phyloP scores from a whole-genome alignment of 345 rosid species.

The Arabis hirsuta region DNA sequence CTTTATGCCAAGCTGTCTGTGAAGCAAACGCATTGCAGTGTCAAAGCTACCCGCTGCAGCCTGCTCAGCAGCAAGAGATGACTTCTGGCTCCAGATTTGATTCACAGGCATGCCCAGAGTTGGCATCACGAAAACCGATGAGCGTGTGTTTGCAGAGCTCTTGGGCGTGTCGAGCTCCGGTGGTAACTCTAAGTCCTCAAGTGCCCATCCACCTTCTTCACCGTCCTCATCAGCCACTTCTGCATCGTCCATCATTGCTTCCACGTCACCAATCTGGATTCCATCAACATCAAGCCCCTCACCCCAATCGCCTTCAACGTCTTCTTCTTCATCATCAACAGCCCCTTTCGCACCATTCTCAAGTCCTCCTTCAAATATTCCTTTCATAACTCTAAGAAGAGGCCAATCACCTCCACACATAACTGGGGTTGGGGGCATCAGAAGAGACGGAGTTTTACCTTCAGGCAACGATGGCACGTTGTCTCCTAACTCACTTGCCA shows the following conservation, averaged over 20 bases:
- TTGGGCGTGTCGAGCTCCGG: constrained; percentile 76
- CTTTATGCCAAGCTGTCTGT: constrained; percentile 77
- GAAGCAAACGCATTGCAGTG: constrained; percentile 81
- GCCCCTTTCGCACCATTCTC: constrained; percentile 56
- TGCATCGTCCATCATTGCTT: constrained; percentile 61
- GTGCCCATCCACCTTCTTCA: constrained; percentile 89
- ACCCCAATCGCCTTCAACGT: constrained; percentile 75
- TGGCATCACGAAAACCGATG: constrained; percentile 76
- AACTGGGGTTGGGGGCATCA: constrained; percentile 77
- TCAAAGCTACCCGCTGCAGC: constrained; percentile 89
- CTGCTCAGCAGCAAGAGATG: constrained; percentile 87
- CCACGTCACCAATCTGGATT: constrained; percentile 65
- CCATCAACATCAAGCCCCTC: constrained; percentile 71
- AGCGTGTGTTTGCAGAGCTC: constrained; percentile 50
- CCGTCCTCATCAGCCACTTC: constrained; percentile 68
- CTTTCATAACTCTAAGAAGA: constrained; percentile 80
- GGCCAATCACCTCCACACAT: constrained; percentile 89
- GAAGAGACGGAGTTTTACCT: constrained; percentile 65
- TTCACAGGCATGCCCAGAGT: constrained; percentile 86
- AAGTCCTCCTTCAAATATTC: constrained; percentile 81
- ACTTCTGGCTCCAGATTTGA: constrained; percentile 82
- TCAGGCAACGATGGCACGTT: constrained; percentile 65
- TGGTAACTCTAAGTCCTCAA: constrained; percentile 84
- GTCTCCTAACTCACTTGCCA: constrained; percentile 72
- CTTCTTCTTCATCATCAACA: constrained; percentile 75